These are phyloP conservation scores for Sugiyamaella chiloensis DNA, from an alignment of 805 yeast species.

Conservation along the genomic window DNA sequence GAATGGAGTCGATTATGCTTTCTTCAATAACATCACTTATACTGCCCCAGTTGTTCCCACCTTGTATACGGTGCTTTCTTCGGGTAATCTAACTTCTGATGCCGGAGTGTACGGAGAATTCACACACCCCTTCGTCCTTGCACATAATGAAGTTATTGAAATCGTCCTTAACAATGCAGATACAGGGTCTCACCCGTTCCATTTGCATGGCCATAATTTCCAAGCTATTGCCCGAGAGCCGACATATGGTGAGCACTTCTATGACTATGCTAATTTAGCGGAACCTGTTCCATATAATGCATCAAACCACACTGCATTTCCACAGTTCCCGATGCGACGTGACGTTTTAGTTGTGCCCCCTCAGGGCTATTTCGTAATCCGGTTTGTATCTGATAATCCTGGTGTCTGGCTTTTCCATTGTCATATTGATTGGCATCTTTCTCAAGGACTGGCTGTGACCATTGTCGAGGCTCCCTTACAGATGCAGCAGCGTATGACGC, in stretches of 20 bases:
- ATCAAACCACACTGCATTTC: slow-evolving; percentile 35
- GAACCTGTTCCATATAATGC: slow-evolving; percentile 58
- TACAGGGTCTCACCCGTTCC: slow-evolving; percentile 96
- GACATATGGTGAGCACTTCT: slow-evolving; percentile 43
- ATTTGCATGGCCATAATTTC: slow-evolving; percentile 90
- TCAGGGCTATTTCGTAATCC: slow-evolving; percentile 32
- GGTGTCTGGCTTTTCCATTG: slow-evolving; percentile 96
- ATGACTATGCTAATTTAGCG: slow-evolving; percentile 22
- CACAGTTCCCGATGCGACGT: slow-evolving; percentile 50
- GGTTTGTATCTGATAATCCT: slow-evolving; percentile 83
- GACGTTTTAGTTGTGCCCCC: slow-evolving; percentile 57
- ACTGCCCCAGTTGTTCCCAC: slow-evolving; percentile 80
- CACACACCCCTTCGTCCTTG: slow-evolving; percentile 70
- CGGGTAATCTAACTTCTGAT: slow-evolving; percentile 48
- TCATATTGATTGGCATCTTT: slow-evolving; percentile 91
- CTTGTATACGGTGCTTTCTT: slow-evolving; percentile 64
- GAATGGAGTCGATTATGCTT: slow-evolving; percentile 84
- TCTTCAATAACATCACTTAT: slow-evolving; percentile 83
- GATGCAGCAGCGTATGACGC: slow-evolving; percentile 44
- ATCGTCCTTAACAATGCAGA: slow-evolving; percentile 82
- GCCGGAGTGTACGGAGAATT: slow-evolving; percentile 72
- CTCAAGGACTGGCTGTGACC: slow-evolving; percentile 82
- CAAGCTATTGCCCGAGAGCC: slow-evolving; percentile 74
- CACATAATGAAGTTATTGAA: slow-evolving; percentile 66
- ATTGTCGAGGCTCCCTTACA: slow-evolving; percentile 78